These are phyloP conservation scores for Saussurea involucrata DNA, from an alignment of 129 eudicot genomes.

Conservation along the genomic window DNA sequence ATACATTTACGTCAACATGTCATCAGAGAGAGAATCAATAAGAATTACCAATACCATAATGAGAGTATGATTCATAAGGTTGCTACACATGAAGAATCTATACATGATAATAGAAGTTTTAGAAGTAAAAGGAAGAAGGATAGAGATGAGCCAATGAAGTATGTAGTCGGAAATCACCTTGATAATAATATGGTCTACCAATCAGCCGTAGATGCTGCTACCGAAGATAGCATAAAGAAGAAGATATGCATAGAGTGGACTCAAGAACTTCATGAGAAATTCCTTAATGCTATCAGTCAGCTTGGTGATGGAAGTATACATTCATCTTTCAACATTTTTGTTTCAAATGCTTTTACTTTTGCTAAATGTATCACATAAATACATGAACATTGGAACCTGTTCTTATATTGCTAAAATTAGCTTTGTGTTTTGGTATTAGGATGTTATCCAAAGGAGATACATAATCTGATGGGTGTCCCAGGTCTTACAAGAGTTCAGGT, in stretches of 20 bases:
- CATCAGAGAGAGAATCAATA: slow-evolving; percentile 26
- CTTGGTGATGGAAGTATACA: slow-evolving; percentile 48
- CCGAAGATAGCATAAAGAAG: neutral
- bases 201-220: neutral
- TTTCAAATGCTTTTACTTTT: too few relatives aligned
- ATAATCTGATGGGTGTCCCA: too few relatives aligned
- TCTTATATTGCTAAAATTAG: too few relatives aligned
- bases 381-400: too few relatives aligned
- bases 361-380: too few relatives aligned
- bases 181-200: neutral
- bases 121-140: neutral
- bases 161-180: neutral
- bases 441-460: too few relatives aligned
- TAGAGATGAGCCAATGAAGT: neutral
- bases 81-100: neutral
- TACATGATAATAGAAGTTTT: neutral
- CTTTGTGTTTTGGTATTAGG: too few relatives aligned
- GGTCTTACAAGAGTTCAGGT: too few relatives aligned
- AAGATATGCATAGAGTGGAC: slow-evolving; percentile 41
- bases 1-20: slow-evolving; percentile 31
- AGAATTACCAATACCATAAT: neutral
- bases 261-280: slow-evolving; percentile 38
- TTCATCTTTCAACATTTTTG: neutral
- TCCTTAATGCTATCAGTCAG: slow-evolving; percentile 24
- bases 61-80: neutral